These are phyloP conservation scores for Thielaviopsis musarum DNA, from an alignment of 2,329 filamentous ascomycete genomes.

Conservation along the genomic window DNA sequence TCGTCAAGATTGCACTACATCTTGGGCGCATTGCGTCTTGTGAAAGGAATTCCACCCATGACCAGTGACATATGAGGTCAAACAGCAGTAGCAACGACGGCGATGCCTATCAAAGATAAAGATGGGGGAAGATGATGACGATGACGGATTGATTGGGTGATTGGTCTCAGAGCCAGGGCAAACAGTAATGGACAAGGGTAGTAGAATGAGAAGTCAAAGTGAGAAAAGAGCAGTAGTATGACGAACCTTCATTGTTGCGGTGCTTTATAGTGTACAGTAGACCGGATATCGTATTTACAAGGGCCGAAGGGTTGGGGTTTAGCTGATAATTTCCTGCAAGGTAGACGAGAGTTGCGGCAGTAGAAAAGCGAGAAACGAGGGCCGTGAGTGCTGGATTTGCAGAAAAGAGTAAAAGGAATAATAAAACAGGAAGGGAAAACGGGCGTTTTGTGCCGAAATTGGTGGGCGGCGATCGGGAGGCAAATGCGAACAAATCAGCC, in stretches of 20 bases:
- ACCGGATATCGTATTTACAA: neutral
- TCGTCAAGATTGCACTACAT: neutral
- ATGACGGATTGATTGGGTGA: neutral
- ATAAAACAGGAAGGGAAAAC: no score
- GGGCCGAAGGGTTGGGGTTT: neutral
- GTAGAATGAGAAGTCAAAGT: neutral
- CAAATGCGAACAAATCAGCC: neutral
- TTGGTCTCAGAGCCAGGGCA: neutral
- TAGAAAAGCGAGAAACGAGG: neutral
- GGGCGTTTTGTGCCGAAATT: neutral
- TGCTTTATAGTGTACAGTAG: neutral
- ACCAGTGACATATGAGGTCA: neutral
- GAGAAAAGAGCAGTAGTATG: neutral
- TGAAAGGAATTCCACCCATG: neutral
- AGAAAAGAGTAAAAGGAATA: neutral
- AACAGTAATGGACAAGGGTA: neutral
- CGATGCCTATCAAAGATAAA: neutral
- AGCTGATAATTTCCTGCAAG: neutral
- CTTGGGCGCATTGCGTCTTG: neutral
- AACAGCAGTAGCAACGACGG: no score
- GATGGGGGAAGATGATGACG: neutral
- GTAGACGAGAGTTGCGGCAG: neutral
- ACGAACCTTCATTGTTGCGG: slow-evolving; percentile 1
- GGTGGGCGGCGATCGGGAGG: neutral
- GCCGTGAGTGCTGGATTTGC: neutral